Conservation (phyloP, 176 grass and related monocot genomes). For the Stipa capillata region DNA sequence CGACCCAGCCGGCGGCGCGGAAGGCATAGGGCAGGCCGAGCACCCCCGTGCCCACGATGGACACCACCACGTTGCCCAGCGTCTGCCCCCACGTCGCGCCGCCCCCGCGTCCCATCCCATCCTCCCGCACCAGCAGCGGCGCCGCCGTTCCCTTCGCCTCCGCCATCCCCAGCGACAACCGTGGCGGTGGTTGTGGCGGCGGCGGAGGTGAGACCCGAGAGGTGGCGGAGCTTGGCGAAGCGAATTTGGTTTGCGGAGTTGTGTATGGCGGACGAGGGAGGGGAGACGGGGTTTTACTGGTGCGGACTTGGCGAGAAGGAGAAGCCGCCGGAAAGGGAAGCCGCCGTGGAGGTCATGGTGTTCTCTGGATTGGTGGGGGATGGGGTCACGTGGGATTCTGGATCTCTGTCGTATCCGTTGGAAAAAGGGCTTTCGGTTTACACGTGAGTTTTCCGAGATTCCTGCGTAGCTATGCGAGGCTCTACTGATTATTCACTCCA, state of each 20-base stretch:
- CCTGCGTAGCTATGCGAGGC: no score
- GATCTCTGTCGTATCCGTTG: no score
- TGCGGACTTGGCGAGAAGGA: no score
- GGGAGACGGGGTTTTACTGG: no score
- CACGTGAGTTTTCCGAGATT: no score
- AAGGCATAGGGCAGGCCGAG: constrained; percentile 91
- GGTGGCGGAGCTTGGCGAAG: background rate
- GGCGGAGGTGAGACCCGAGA: background rate
- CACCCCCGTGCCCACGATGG: constrained; percentile 86
- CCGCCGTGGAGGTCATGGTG: no score
- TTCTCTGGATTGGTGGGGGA: no score
- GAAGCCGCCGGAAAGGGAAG: background rate
- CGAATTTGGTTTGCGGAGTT: background rate
- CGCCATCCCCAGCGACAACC: constrained; percentile 7
- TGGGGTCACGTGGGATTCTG: no score
- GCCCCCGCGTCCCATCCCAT: background rate
- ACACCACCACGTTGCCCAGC: constrained; percentile 83
- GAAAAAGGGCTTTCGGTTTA: no score
- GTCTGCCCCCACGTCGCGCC: constrained; percentile 61
- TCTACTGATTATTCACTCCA: no score
- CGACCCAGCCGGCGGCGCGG: constrained; percentile 65
- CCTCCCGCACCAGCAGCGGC: constrained; percentile 26
- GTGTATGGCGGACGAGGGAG: background rate
- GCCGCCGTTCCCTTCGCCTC: background rate
- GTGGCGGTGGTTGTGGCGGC: background rate